phyloP scores from a whole-genome alignment of 75 land plant genomes.

The Pinus taeda region DNA sequence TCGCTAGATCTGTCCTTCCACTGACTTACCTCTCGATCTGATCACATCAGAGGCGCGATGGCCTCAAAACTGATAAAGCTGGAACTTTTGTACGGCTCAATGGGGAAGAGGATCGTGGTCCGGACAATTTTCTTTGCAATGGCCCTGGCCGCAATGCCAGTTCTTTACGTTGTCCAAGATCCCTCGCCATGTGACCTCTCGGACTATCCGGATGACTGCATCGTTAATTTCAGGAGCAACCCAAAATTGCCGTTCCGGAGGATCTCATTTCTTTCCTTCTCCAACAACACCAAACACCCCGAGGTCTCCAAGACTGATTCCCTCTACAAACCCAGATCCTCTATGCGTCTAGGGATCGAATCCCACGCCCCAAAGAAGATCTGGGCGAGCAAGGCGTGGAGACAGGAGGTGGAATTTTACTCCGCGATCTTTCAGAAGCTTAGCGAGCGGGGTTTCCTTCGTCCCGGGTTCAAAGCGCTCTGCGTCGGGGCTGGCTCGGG shows the following conservation, averaged over 20 bases:
- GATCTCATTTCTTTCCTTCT: too few relatives aligned
- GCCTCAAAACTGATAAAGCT: conserved; percentile 4
- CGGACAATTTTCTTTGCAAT: not conserved
- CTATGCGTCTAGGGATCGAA: not conserved
- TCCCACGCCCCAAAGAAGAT: not conserved
- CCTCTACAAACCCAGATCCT: not conserved
- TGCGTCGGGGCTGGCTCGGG: conserved; percentile 8
- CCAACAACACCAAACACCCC: too few relatives aligned
- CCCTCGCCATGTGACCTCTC: conserved; percentile 6
- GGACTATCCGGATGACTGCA: not conserved
- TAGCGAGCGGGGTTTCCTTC: conserved; percentile 5
- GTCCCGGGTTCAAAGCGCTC: conserved; percentile 8
- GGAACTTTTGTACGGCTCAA: not conserved
- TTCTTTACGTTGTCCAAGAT: not conserved
- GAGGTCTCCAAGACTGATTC: not conserved
- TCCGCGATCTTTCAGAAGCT: not conserved
- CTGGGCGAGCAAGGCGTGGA: not conserved
- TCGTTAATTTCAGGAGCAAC: too few relatives aligned
- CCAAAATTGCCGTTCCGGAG: too few relatives aligned
- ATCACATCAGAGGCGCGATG: not conserved
- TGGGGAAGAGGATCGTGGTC: not conserved
- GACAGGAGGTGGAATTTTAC: not conserved
- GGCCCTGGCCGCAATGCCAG: not conserved
- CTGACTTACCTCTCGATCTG: not conserved
- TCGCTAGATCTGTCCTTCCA: not conserved